Conservation (phyloP, 257 asterid genomes). For the Lantana camara region DNA sequence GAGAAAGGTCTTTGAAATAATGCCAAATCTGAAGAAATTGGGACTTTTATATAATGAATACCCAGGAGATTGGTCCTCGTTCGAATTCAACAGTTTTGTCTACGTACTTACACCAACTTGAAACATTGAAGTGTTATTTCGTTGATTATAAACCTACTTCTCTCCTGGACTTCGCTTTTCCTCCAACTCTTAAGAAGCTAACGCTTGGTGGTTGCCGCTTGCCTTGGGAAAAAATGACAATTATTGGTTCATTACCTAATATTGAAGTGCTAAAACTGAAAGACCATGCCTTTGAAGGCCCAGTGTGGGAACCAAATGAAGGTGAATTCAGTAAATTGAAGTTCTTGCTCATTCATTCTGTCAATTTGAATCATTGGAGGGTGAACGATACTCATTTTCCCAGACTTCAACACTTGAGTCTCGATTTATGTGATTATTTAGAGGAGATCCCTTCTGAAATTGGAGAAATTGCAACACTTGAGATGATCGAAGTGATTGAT, state of each 20-base stretch:
- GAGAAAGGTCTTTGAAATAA: neutral
- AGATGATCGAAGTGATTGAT: neutral
- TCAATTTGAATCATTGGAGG: neutral
- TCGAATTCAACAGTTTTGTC: constrained; percentile 9
- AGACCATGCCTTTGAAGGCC: neutral
- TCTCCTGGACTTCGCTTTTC: neutral
- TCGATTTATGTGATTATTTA: neutral
- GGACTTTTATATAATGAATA: neutral
- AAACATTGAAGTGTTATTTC: neutral
- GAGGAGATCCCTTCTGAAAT: neutral
- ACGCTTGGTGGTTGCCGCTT: constrained; percentile 1
- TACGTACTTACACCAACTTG: neutral
- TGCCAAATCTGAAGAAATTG: constrained; percentile 11
- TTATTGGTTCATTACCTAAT: neutral
- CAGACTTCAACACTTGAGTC: neutral
- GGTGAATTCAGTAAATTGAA: neutral
- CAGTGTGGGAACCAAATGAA: constrained; percentile 6
- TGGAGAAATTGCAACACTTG: constrained; percentile 9
- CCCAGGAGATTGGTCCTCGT: neutral
- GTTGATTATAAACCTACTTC: neutral
- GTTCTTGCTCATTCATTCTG: constrained; percentile 3
- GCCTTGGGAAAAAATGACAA: neutral
- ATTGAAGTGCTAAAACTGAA: constrained; percentile 8
- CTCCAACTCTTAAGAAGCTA: neutral
- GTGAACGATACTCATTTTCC: constrained; percentile 7